phyloP scores from a whole-genome alignment of 768 basidiomycete species.

The Ramaria sp. region DNA sequence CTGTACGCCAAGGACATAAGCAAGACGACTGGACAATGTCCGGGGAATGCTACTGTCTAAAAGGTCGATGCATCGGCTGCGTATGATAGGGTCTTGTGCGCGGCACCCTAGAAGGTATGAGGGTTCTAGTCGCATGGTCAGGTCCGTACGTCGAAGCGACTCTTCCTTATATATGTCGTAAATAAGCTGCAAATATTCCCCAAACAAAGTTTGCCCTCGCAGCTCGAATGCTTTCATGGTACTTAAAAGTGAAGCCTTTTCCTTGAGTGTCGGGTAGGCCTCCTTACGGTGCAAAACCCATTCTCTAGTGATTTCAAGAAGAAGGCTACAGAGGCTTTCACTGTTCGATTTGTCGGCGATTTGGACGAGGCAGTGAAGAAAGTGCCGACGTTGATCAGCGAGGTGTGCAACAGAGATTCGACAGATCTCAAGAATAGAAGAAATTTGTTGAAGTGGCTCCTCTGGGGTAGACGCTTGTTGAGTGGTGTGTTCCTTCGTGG shows the following conservation, averaged over 20 bases:
- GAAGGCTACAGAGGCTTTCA: conserved; percentile 62
- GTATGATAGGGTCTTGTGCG: conserved; percentile 64
- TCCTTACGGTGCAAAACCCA: conserved; percentile 89
- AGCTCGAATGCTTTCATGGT: conserved; percentile 82
- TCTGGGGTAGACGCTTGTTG: conserved; percentile 26
- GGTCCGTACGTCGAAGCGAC: conserved; percentile 74
- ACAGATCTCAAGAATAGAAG: conserved; percentile 78
- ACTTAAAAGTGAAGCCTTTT: conserved; percentile 81
- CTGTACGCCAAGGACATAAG: conserved; percentile 87
- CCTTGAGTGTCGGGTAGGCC: conserved; percentile 85
- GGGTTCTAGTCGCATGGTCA: conserved; percentile 87
- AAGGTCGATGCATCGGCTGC: conserved; percentile 82
- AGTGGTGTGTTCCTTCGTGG: conserved; percentile 81
- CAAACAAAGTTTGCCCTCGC: conserved; percentile 69
- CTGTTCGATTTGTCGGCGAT: conserved; percentile 89
- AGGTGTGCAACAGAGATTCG: conserved; percentile 71
- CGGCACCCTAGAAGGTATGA: conserved; percentile 90
- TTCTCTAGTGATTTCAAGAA: conserved; percentile 75
- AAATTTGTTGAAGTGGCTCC: conserved; percentile 48
- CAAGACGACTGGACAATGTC: conserved; percentile 68
- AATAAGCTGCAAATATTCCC: conserved; percentile 79
- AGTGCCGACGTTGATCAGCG: conserved; percentile 75
- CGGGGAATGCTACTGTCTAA: conserved; percentile 83
- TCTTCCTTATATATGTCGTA: conserved; percentile 92
- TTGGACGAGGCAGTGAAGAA: conserved; percentile 66